A percentile compares a stretch with the other conserved stretches of the same genome.
Conservation (phyloP, 306 rosid genomes). For the Psophocarpus tetragonolobus region DNA sequence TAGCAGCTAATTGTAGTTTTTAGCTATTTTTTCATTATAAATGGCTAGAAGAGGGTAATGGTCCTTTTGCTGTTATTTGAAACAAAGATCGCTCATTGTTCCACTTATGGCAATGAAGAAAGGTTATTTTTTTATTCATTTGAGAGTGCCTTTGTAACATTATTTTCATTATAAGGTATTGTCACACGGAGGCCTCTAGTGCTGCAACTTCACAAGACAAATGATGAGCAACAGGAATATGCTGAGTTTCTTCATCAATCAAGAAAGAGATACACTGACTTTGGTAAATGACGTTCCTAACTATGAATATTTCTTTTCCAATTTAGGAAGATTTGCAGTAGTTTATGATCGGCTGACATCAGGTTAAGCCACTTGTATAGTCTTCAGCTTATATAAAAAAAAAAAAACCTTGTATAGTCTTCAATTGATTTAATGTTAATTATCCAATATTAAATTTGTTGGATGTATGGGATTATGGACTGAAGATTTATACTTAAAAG, state of each 20-base stretch:
- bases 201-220: conserved; percentile 77
- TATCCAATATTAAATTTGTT: not conserved
- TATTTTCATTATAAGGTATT: conserved; percentile 47
- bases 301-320: not conserved
- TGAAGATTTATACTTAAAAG: not conserved
- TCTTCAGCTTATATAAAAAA: not conserved
- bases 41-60: not conserved
- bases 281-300: conserved; percentile 46
- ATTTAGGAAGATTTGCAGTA: not conserved
- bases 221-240: conserved; percentile 57
- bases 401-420: not conserved
- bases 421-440: not conserved
- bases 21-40: not conserved
- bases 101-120: not conserved
- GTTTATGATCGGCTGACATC: not conserved
- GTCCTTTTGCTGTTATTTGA: not conserved
- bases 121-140: not conserved
- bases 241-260: conserved; percentile 85
- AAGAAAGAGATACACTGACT: conserved; percentile 65
- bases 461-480: not conserved
- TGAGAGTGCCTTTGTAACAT: conserved; percentile 1
- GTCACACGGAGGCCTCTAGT: conserved; percentile 72
- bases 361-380: not conserved
- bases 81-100: not conserved
- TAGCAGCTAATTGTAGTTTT: not conserved